These are phyloP conservation scores for Monosporascus cannonballus DNA, from an alignment of 2,329 filamentous ascomycete species.

Conservation along the genomic window DNA sequence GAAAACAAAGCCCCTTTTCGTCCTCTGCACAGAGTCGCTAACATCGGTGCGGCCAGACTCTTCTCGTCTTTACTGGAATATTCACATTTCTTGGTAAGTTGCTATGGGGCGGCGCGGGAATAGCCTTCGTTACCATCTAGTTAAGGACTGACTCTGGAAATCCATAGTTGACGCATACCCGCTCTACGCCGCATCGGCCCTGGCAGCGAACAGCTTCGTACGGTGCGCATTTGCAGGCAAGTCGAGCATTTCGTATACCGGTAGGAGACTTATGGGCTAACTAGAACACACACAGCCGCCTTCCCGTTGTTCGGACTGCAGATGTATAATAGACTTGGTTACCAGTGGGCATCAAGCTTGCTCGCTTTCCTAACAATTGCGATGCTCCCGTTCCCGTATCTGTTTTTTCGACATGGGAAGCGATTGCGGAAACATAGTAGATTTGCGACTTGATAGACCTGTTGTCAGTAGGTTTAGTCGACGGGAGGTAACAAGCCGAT, in stretches of 20 bases:
- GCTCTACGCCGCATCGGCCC: constrained; percentile 66
- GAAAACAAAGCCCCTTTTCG: too few species aligned
- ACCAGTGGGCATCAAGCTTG: constrained; percentile 62
- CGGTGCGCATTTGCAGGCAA: constrained; percentile 68
- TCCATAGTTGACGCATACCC: constrained; percentile 67
- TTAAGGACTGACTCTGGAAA: constrained; percentile 5
- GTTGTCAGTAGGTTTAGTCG: too few species aligned
- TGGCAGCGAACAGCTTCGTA: constrained; percentile 79
- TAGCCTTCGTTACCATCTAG: background rate
- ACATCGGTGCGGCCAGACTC: constrained; percentile 42
- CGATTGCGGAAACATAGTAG: constrained; percentile 47
- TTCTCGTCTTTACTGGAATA: constrained; percentile 75
- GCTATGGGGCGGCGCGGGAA: background rate
- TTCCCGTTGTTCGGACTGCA: constrained; percentile 72
- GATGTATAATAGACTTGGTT: constrained; percentile 64
- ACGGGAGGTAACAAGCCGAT: too few species aligned
- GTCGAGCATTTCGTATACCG: constrained; percentile 16
- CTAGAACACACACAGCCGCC: constrained; percentile 42
- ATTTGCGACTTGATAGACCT: constrained; percentile 32
- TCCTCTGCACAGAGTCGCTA: background rate
- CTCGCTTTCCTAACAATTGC: constrained; percentile 55
- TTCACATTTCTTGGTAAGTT: constrained; percentile 77
- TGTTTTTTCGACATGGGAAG: constrained; percentile 58
- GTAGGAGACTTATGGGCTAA: constrained; percentile 1
- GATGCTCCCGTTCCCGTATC: constrained; percentile 59